Base-by-base conservation (phyloP, 2,329 filamentous ascomycete genomes). In the Fusarium praegraminearum region DNA sequence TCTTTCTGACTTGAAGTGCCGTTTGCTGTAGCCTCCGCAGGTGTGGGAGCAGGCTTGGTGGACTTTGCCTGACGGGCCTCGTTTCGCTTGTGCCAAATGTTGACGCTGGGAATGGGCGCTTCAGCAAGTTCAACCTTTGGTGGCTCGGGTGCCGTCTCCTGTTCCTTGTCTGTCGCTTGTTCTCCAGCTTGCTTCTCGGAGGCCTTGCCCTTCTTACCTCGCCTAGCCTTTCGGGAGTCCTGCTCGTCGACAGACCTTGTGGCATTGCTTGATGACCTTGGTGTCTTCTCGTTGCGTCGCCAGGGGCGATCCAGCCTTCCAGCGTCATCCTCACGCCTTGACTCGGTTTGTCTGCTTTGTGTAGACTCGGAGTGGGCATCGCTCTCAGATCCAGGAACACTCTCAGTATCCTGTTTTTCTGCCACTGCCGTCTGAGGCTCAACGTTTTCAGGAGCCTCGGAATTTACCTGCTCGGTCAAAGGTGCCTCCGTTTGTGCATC, bases 1-100 rank as follows among this genome's bases (percentile, higher is more conserved):
- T 81, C 73, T 30, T 71, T 62, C 57, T 76, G 67, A 60, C 70
- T 63, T 18, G 75, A 57, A 26, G 64, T 69, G 28, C 75, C 74
- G 47, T 78, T 79, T 65, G 71, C 58, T n/a, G 73, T 68, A 50
- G 76, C 77, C 74, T 87, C 87, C n/a, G 69, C 52, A n/a, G 74
- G 62, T 22, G 69, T 66, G 12, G 72, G 57, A 15, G 76, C 46
- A 16, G 75, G 57, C 74, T 84, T 86, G 26, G 78, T 77, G 43
- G 62, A 66, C 77, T 89, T 90, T 40, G 87, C 83, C 67, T 85
- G 83, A 45, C 85, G 81, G 47, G 89, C 89, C 75, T 93, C 90
- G 73, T 87, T 90, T 58, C 94, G 88, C 80, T 94, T 89, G 67
- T 90, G 87, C 95, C 96, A 99, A 67, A 94, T 84, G 78, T 99